These are phyloP conservation scores for Funneliformis caledonium DNA, from an alignment of 371 early-diverging fungal genomes.

Conservation along the genomic window DNA sequence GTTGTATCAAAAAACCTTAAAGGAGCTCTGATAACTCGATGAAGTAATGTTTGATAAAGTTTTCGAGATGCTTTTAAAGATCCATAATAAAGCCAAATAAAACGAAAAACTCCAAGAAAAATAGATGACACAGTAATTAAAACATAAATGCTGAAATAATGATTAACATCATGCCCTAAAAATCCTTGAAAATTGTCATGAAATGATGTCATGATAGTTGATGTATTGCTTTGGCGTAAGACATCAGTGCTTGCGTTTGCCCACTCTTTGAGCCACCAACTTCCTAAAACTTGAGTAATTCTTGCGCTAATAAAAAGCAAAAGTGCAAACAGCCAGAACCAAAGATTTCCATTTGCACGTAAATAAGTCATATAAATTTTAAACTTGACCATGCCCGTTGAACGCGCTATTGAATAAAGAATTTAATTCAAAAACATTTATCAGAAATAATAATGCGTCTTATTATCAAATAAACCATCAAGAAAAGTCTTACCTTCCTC, in stretches of 20 bases:
- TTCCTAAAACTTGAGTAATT: conserved; percentile 6
- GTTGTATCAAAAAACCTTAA: conserved; percentile 85
- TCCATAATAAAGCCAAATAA: conserved; percentile 47
- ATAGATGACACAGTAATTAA: conserved; percentile 41
- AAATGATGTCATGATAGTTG: not conserved
- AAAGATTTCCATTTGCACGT: not conserved
- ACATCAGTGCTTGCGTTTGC: not conserved
- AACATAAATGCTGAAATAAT: conserved; percentile 46
- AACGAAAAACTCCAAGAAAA: conserved; percentile 47
- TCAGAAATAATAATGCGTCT: not conserved
- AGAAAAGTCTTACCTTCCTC: not conserved
- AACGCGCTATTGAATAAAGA: not conserved
- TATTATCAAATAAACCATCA: not conserved
- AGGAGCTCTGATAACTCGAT: conserved; percentile 67
- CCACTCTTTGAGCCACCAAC: conserved; percentile 25
- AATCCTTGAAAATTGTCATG: too few relatives aligned
- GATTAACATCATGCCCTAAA: conserved; percentile 43
- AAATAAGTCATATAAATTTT: conserved; percentile 21
- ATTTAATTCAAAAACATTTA: not conserved
- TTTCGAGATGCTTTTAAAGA: conserved; percentile 54
- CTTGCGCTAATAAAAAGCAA: not conserved
- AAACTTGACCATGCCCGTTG: conserved; percentile 17
- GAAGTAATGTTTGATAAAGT: conserved; percentile 55
- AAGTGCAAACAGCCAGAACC: not conserved
- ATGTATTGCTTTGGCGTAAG: not conserved